phyloP scores from a whole-genome alignment of 805 yeast species.

The Teunomyces pallodes region DNA sequence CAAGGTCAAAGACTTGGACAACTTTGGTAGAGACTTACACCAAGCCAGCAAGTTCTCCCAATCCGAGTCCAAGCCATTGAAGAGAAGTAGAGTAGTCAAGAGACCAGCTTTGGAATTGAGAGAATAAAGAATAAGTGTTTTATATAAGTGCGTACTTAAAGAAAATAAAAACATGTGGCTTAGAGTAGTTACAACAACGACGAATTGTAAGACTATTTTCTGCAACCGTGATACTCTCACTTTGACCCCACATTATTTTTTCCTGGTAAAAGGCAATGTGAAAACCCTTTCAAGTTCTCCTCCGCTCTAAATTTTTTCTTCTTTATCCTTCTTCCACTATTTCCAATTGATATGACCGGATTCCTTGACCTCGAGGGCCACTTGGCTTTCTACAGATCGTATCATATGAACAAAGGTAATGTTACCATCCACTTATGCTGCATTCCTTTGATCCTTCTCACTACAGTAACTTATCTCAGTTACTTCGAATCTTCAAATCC shows the following conservation, averaged over 20 bases:
- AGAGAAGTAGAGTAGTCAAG: constrained; percentile 43
- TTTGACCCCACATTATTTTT: neutral
- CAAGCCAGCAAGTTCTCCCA: constrained; percentile 56
- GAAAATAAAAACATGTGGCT: neutral
- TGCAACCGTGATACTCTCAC: no score
- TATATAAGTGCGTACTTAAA: neutral
- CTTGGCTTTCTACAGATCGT: constrained; percentile 43
- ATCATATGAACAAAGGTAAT: constrained; percentile 56
- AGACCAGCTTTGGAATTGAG: constrained; percentile 56
- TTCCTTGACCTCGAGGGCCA: constrained; percentile 36
- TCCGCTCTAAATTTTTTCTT: neutral
- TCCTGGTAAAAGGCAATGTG: neutral
- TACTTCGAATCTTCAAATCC: constrained; percentile 18
- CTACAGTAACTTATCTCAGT: constrained; percentile 42
- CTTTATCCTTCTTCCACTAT: neutral
- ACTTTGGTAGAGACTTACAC: constrained; percentile 74
- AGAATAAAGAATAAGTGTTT: constrained; percentile 19
- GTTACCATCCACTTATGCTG: constrained; percentile 74
- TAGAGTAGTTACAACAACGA: neutral
- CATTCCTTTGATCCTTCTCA: constrained; percentile 72
- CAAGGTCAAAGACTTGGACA: constrained; percentile 85
- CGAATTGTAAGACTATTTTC: neutral
- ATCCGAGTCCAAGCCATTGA: constrained; percentile 25
- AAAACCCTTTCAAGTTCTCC: no score
- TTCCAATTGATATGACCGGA: constrained; percentile 24